Percentiles rank a stretch among this genome's conserved stretches.
Conservation (phyloP, 108 stramenopile species). For the Stephanodiscus minutulus region DNA sequence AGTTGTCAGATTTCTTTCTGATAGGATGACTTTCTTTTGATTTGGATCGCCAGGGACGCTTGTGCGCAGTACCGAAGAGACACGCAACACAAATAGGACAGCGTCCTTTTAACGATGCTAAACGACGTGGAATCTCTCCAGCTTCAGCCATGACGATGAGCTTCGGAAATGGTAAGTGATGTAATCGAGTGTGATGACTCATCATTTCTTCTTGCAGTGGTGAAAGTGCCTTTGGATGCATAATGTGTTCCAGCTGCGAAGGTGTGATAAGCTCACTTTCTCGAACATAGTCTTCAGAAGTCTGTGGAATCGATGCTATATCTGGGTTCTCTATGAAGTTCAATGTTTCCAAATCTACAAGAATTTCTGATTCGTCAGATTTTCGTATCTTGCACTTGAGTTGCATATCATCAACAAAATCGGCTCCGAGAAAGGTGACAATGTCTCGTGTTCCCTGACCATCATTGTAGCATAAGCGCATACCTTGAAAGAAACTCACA, state of each 20-base stretch:
- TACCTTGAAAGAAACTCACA: constrained; percentile 1
- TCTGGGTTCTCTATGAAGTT: constrained; percentile 15
- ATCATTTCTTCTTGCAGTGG: constrained; percentile 32
- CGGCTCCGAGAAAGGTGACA: constrained; percentile 1
- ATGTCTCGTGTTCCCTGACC: constrained; percentile 1
- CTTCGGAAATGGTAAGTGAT: constrained; percentile 25
- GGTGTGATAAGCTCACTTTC: constrained; percentile 9
- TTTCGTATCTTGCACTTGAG: background rate
- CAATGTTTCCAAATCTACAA: constrained; percentile 5
- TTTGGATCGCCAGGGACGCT: constrained; percentile 19
- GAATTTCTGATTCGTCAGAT: background rate
- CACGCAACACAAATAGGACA: constrained; percentile 28
- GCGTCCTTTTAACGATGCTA: constrained; percentile 8
- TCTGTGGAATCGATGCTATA: constrained; percentile 14
- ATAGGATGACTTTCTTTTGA: constrained; percentile 9
- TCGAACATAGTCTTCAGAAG: background rate
- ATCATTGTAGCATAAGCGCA: constrained; percentile 5
- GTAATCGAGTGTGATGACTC: constrained; percentile 18
- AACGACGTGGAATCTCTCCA: constrained; percentile 17
- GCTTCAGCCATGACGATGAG: constrained; percentile 13
- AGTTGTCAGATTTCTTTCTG: background rate
- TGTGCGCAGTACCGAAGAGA: constrained; percentile 21
- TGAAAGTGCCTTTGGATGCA: constrained; percentile 11
- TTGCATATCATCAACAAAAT: constrained; percentile 5
- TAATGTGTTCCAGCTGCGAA: background rate